Evolutionary conservation across 129 eudicot species (phyloP), one percentile per base, ranked within the genome.

Genomic region (Chrysanthemum makinoi): DNA sequence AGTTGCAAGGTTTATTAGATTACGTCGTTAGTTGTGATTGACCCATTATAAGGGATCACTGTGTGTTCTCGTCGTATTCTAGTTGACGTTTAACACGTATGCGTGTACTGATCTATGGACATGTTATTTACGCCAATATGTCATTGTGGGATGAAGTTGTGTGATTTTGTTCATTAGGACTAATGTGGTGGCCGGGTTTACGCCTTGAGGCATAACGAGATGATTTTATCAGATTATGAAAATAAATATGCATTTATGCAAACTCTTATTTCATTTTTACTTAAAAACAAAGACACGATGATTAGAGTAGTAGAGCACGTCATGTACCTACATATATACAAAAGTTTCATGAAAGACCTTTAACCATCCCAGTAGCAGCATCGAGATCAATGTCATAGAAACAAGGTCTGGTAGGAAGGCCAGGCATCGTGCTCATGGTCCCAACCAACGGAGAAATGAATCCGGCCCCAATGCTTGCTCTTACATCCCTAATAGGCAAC

Each of bases 401-500:
- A 87, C 96, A 89, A 67, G 98, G 98, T 77, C 98, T 82, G 17
- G 98, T 93, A 10, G 96, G 98, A 56, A 93, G 94, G 3, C 98
- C 98, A 0, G 98, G 98, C 98, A 93, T 93, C 7, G 98, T 93
- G 78, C 98, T 93, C 96, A 93, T 93, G 0, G 90, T 89, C 60
- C 98, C 98, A 15, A 93, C 95, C 65, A 89, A 75, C 22, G 95
- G 98, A 77, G 87, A 89, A 48, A 87, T 93, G 60, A 93, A 93
- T 20, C 98, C 96, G n/a, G 98, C 98, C 20, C 98, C 98, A 62
- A 93, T 93, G 86, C 98, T 93, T 18, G 83, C 96, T 72, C 96
- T 80, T 13, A 93, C 96, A 70, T 93, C 98, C 78, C 96, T 80
- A 24, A 93, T 93, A 22, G 96, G 96, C 65, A 93, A 80, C 68